Evolutionary conservation across 495 filamentous ascomycete genomes (phyloP), one percentile per base, ranked within the genome.

Genomic region (Xylaria cubensis): DNA sequence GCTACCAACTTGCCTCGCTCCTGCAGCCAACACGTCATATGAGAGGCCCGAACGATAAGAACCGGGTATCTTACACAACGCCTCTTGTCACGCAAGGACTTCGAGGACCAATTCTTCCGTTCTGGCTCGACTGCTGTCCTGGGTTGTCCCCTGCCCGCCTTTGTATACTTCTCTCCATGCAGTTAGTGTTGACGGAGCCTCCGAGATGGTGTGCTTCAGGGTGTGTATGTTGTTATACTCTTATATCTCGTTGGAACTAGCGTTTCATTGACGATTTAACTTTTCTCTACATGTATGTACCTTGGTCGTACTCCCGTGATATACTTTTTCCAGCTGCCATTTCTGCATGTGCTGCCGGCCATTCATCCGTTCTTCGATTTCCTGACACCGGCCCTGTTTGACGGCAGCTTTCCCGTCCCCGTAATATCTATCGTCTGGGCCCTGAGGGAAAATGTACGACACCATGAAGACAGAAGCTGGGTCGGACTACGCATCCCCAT

Each of bases 381-480:
- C 59, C 1, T 21, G 10, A 12, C n/a, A 34, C 61, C 39, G n/a
- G 61, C 19, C 36, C 39, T 64, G 36, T 39, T 63, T n/a, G 21
- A 42, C 59, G 36, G 36, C 36, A 12, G 26, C 59, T n/a, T 4
- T 17, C 55, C 50, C 7, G 34, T 42, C 21, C 61, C 55, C 21
- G n/a, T 53, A 21, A 29, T 29, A 29, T 29, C 26, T 44, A 4
- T n/a, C 44, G 61, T 50, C 64, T 39, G 17, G 53, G 65, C 0
- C 50, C 36, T 17, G 29, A 24, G 21, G 4, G 39, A 46, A 13
- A 53, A 71, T 62, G 48, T 64, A 36, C 48, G 66, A 48, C 67
- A 64, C 70, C 7, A 75, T 73, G 74, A 78, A 79, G 71, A 42
- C 72, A 63, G 76, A 78, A 44, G 26, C 51, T 17, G 74, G 72